Base-by-base conservation (phyloP, 352 stramenopile genomes). In the Globisporangium paroecandrum region DNA sequence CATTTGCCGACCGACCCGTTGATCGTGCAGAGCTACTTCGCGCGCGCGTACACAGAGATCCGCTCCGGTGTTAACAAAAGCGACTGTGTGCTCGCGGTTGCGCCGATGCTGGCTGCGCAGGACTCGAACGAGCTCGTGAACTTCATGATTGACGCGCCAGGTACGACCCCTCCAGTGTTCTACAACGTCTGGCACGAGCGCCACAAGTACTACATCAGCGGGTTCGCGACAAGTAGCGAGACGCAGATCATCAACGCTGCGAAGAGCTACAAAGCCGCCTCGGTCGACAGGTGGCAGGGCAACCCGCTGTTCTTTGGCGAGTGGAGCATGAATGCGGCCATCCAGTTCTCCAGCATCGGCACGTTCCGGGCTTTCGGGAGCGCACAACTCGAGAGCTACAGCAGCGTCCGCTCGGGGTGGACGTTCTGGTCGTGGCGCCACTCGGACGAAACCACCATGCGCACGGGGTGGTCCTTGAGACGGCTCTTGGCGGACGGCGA, bases 181-280 rank as follows among this genome's bases (percentile, higher is more conserved):
- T 51, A 34, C 34, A 86, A 89, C 55, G 77, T 89, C 5, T 91
- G 83, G 80, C 72, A 81, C 68, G 81, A 89, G 41, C 76, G 77
- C 24, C 83, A 89, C 55, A 47, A 68, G 18, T 90, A 89, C 68
- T 89, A 82, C 69, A 76, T 79, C n/a, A 83, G 73, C 71, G 81
- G 72, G 2, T 85, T 76, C 29, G 72, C 72, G 4, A 51, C 46
- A n/a, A 51, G 68, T 20, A 74, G 68, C 22, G 73, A 85, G 47
- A 25, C 51, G 22, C 27, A 68, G 20, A 38, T 82, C 0, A 54
- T 77, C 0, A 36, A 69, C 2, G 68, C 69, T 0, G 53, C 77
- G 27, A 69, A 76, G 24, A 65, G n/a, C 1, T 84, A 82, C 46
- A 59, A 64, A 6, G 61, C 55, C 13, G 43, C 25, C 6, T 6